Conservation (phyloP, 805 yeast species). For the Ogataea kodamae region DNA sequence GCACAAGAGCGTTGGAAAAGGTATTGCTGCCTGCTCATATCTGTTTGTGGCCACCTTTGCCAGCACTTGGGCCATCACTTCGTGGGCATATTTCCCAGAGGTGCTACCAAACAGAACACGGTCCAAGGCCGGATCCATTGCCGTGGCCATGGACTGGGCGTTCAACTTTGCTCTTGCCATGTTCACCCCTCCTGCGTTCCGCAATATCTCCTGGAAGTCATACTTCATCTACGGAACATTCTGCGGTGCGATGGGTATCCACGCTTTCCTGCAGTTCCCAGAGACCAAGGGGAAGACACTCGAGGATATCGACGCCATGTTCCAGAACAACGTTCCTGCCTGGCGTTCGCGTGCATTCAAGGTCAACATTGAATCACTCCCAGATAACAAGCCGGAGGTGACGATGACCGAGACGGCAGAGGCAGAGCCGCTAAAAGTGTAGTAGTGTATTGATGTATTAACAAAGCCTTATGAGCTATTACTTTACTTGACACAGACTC, state of each 20-base stretch:
- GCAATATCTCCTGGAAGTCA: constrained; percentile 43
- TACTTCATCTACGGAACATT: constrained; percentile 5
- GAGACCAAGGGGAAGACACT: constrained; percentile 69
- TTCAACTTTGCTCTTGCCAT: constrained; percentile 64
- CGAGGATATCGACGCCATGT: constrained; percentile 67
- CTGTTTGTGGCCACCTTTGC: constrained; percentile 43
- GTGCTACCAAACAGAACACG: constrained; percentile 30
- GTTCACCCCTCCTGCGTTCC: constrained; percentile 55
- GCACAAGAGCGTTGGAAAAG: constrained; percentile 37
- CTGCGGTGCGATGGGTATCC: constrained; percentile 5
- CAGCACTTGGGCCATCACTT: constrained; percentile 43
- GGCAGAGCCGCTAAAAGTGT: too few species aligned
- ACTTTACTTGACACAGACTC: too few species aligned
- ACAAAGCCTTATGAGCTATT: too few species aligned
- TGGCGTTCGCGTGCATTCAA: background rate
- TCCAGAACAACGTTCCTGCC: constrained; percentile 23
- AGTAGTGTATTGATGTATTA: too few species aligned
- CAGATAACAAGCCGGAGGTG: constrained; percentile 1
- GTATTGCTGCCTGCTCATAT: constrained; percentile 44
- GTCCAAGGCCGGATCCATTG: constrained; percentile 59
- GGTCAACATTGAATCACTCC: background rate
- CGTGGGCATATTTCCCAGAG: constrained; percentile 22
- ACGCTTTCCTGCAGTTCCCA: constrained; percentile 7
- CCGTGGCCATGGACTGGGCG: constrained; percentile 70
- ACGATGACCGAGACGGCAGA: background rate